Conservation (phyloP, 164 flowering plant genomes). For the Vitis cinerea region DNA sequence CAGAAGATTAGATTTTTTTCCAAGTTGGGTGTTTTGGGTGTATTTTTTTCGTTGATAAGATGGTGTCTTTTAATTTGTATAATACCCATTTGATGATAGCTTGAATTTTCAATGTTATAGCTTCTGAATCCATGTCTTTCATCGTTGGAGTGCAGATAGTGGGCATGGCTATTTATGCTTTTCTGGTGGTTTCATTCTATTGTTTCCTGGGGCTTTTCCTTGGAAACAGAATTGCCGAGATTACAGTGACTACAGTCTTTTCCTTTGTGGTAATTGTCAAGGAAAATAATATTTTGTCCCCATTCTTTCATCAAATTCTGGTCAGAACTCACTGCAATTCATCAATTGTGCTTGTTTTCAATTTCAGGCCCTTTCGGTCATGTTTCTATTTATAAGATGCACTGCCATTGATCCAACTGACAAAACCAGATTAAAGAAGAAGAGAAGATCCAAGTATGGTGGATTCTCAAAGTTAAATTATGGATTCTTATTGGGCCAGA, state of each 20-base stretch:
- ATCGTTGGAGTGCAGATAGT: constrained; percentile 59
- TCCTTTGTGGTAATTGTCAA: constrained; percentile 56
- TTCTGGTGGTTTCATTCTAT: constrained; percentile 69
- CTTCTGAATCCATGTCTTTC: background rate
- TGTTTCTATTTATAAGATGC: constrained; percentile 74
- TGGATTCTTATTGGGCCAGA: constrained; percentile 55
- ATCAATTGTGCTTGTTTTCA: constrained; percentile 6
- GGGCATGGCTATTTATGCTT: constrained; percentile 67
- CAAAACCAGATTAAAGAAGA: constrained; percentile 63
- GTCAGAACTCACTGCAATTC: constrained; percentile 1
- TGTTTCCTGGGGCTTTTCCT: constrained; percentile 80
- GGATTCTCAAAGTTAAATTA: constrained; percentile 47
- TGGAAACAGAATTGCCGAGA: constrained; percentile 70
- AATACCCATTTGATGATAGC: no score
- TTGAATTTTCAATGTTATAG: background rate
- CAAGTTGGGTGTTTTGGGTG: no score
- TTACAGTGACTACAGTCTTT: constrained; percentile 55
- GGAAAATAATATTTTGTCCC: background rate
- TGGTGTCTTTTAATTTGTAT: no score
- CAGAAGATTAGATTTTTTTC: no score
- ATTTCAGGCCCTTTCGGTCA: constrained; percentile 69
- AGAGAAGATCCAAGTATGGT: constrained; percentile 34
- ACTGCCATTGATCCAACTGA: constrained; percentile 87
- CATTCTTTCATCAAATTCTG: background rate
- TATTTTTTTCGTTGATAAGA: no score